Percentiles rank a stretch among this genome's conserved stretches.
Conservation (phyloP, 768 basidiomycete species). For the Tylopilus plumbeoviolaceoides region DNA sequence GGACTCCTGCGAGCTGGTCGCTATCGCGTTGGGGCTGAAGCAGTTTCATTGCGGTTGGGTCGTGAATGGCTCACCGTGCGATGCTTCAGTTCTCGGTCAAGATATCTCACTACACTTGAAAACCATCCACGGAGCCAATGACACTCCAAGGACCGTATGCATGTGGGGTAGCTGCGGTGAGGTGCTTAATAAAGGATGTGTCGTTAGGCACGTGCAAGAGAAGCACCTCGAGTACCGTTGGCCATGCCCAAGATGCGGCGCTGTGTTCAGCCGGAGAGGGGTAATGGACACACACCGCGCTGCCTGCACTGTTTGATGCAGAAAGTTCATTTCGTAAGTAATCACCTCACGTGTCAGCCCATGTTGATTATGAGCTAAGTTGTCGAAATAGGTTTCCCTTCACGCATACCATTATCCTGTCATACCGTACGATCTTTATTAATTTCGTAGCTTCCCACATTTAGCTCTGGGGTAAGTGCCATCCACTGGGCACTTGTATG, state of each 20-base stretch:
- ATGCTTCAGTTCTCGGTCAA: constrained; percentile 5
- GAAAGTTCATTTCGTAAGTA: constrained; percentile 1
- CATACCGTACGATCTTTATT: neutral
- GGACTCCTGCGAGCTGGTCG: constrained; percentile 11
- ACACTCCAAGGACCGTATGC: constrained; percentile 5
- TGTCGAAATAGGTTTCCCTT: neutral
- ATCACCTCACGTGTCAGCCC: neutral
- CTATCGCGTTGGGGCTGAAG: neutral
- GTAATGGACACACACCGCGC: constrained; percentile 16
- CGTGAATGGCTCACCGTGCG: constrained; percentile 9
- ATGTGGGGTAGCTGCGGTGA: constrained; percentile 20
- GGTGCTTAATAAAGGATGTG: constrained; percentile 5
- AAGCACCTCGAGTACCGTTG: constrained; percentile 20
- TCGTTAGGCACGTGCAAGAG: constrained; percentile 24
- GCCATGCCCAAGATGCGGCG: constrained; percentile 19
- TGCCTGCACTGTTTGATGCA: constrained; percentile 4
- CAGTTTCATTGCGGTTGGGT: constrained; percentile 11
- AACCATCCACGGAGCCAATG: constrained; percentile 4
- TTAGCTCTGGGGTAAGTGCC: neutral
- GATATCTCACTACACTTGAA: constrained; percentile 19
- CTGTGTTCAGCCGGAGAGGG: constrained; percentile 18
- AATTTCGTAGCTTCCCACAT: neutral
- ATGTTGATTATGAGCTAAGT: neutral
- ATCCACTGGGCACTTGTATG: neutral
- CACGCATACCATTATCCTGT: neutral